A percentile compares a stretch with the other conserved stretches of the same genome.
These are phyloP conservation scores for Brettanomyces anomalus DNA, from an alignment of 805 yeast genomes.

Conservation along the genomic window DNA sequence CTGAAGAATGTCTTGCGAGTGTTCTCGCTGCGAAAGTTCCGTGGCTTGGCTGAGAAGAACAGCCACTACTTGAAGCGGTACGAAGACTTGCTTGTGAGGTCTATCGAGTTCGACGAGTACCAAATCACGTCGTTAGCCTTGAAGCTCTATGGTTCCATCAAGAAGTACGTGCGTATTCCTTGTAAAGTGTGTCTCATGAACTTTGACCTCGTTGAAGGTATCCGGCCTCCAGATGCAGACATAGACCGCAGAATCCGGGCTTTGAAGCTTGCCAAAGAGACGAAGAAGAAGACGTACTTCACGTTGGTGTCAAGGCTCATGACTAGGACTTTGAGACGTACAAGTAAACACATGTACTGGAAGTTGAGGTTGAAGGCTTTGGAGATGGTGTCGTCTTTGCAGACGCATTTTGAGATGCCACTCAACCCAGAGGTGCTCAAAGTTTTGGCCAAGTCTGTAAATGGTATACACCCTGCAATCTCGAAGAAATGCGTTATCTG, in stretches of 20 bases:
- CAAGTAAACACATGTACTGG: slow-evolving; percentile 39
- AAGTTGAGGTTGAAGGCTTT: slow-evolving; percentile 40
- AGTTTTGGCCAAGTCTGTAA: slow-evolving; percentile 37
- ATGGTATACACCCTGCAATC: slow-evolving; percentile 61
- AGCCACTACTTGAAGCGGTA: slow-evolving; percentile 40
- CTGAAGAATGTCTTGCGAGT: slow-evolving; percentile 58
- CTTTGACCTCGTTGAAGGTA: slow-evolving; percentile 29
- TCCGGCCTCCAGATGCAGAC: slow-evolving; percentile 50
- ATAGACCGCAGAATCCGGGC: slow-evolving; percentile 52
- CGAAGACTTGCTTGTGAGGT: slow-evolving; percentile 40
- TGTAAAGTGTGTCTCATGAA: slow-evolving; percentile 43
- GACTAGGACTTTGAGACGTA: slow-evolving; percentile 22
- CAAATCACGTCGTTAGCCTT: slow-evolving; percentile 49
- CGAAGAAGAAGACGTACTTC: slow-evolving; percentile 38
- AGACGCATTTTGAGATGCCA: slow-evolving; percentile 42
- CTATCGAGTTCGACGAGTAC: slow-evolving; percentile 47
- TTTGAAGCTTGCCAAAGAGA: slow-evolving; percentile 53
- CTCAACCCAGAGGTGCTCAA: slow-evolving; percentile 32
- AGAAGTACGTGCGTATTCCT: slow-evolving; percentile 39
- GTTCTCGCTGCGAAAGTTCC: slow-evolving; percentile 49
- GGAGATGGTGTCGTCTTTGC: slow-evolving; percentile 42
- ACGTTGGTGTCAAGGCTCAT: slow-evolving; percentile 36
- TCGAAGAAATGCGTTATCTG: slow-evolving; percentile 54
- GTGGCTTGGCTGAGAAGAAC: slow-evolving; percentile 49
- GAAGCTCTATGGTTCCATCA: slow-evolving; percentile 35